Percentiles rank a stretch among this genome's conserved stretches.
Conservation (phyloP, 441 rosid genomes). For the Raphanus hybrid region DNA sequence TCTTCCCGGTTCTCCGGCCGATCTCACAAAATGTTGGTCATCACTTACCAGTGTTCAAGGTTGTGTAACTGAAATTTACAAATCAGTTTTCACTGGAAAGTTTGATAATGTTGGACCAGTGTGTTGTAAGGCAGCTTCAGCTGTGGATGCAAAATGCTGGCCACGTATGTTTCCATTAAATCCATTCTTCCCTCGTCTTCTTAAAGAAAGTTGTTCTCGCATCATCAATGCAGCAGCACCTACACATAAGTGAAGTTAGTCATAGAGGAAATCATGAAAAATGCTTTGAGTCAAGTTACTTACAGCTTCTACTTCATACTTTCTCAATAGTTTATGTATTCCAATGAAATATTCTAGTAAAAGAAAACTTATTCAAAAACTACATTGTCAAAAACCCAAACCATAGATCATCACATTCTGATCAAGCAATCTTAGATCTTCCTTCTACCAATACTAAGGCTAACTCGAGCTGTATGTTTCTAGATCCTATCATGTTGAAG, state of each 20-base stretch:
- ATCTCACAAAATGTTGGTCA: slow-evolving; percentile 4
- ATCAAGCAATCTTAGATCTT: neutral
- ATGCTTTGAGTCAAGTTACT: neutral
- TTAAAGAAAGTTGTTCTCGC: slow-evolving; percentile 6
- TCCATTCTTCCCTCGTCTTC: slow-evolving; percentile 25
- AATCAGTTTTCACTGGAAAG: slow-evolving; percentile 5
- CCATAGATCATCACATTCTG: slow-evolving; percentile 2
- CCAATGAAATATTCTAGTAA: neutral
- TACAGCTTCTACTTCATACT: neutral
- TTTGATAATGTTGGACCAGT: slow-evolving; percentile 5
- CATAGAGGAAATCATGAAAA: neutral
- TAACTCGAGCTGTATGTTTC: neutral
- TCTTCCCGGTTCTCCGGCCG: neutral
- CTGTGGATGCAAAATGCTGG: slow-evolving; percentile 21
- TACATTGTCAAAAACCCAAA: neutral
- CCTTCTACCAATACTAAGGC: neutral
- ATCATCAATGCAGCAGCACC: neutral
- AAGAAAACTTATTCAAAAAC: neutral
- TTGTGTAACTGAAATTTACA: slow-evolving; percentile 24
- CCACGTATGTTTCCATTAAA: slow-evolving; percentile 18
- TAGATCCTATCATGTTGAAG: neutral
- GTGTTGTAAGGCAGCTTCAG: slow-evolving; percentile 19
- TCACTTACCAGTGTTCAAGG: slow-evolving; percentile 5
- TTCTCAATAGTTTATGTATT: neutral
- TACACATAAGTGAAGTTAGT: slow-evolving; percentile 4